Percentiles rank a stretch among this genome's conserved stretches.
phyloP scores from a whole-genome alignment of 371 early-diverging fungal genomes.

The Blastocladiella emersonii region DNA sequence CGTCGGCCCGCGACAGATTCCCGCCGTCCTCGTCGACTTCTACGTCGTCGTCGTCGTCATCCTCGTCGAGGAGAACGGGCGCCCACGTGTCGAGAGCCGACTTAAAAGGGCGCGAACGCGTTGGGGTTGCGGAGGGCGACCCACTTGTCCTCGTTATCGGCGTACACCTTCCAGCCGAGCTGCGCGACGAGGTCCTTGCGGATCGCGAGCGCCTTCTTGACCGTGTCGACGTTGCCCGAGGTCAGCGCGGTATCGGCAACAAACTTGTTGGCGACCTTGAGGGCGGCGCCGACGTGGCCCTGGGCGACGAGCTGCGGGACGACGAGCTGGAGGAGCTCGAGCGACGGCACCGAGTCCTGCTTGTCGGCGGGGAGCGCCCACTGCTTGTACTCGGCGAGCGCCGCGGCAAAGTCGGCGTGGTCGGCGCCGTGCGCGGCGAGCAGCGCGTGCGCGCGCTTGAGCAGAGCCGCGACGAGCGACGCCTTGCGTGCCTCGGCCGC shows the following conservation, averaged over 20 bases:
- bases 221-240: background rate
- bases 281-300: slow-evolving; percentile 43
- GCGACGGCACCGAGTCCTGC: slow-evolving; percentile 26
- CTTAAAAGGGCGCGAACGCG: too few relatives aligned
- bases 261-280: slow-evolving; percentile 49
- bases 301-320: slow-evolving; percentile 35
- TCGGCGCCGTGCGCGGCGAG: slow-evolving; percentile 24
- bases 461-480: slow-evolving; percentile 11
- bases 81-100: too few relatives aligned
- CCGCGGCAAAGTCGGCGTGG: slow-evolving; percentile 11
- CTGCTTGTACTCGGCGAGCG: slow-evolving; percentile 12
- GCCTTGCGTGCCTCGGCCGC: slow-evolving; percentile 13
- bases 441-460: slow-evolving; percentile 22
- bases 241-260: slow-evolving; percentile 25
- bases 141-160: background rate
- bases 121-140: background rate
- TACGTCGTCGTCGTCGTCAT: too few relatives aligned
- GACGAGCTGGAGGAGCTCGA: slow-evolving; percentile 18
- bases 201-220: background rate
- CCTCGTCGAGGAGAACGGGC: too few relatives aligned
- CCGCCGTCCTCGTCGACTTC: too few relatives aligned
- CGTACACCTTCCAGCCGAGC: slow-evolving; percentile 4
- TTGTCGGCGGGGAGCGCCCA: slow-evolving; percentile 29
- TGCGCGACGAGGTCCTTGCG: background rate
- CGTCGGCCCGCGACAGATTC: too few relatives aligned